phyloP scores from a whole-genome alignment of 768 basidiomycete genomes.

The Tephrocybe sp. region DNA sequence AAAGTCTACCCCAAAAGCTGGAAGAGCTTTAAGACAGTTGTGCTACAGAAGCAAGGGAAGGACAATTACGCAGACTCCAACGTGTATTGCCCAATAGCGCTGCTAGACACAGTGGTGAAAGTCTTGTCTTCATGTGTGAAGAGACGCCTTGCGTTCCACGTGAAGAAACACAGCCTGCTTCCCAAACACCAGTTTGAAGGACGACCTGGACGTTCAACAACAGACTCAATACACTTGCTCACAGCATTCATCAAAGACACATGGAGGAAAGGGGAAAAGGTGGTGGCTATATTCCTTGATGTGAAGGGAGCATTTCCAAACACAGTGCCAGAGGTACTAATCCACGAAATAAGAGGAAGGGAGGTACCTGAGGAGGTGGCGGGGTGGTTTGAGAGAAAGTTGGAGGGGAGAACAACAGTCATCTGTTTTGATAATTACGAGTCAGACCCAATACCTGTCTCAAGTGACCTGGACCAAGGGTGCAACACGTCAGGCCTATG shows the following conservation, averaged over 20 bases:
- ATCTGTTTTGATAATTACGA: neutral
- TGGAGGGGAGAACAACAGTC: neutral
- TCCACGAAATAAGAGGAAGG: slow-evolving; percentile 24
- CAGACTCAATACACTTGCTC: neutral
- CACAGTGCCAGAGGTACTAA: slow-evolving; percentile 19
- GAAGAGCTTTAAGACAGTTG: slow-evolving; percentile 24
- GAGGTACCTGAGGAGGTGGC: slow-evolving; percentile 21
- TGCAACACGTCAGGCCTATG: slow-evolving; percentile 2
- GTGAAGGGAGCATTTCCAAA: slow-evolving; percentile 35
- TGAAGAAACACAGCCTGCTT: slow-evolving; percentile 16
- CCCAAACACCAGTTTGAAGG: slow-evolving; percentile 25
- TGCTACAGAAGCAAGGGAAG: slow-evolving; percentile 35
- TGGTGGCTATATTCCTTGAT: neutral
- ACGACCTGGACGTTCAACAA: slow-evolving; percentile 1
- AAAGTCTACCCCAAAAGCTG: slow-evolving; percentile 25
- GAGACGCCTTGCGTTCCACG: slow-evolving; percentile 13
- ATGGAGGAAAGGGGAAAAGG: slow-evolving; percentile 2
- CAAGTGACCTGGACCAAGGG: neutral
- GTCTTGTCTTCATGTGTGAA: slow-evolving; percentile 20
- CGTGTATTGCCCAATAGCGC: slow-evolving; percentile 32
- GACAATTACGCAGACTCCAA: slow-evolving; percentile 29
- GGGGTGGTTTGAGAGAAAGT: slow-evolving; percentile 10
- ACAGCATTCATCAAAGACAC: neutral
- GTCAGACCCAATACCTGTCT: neutral
- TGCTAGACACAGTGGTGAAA: slow-evolving; percentile 21